These are phyloP conservation scores for Ophiostoma sp. DNA, from an alignment of 2,329 filamentous ascomycete genomes.

Conservation along the genomic window DNA sequence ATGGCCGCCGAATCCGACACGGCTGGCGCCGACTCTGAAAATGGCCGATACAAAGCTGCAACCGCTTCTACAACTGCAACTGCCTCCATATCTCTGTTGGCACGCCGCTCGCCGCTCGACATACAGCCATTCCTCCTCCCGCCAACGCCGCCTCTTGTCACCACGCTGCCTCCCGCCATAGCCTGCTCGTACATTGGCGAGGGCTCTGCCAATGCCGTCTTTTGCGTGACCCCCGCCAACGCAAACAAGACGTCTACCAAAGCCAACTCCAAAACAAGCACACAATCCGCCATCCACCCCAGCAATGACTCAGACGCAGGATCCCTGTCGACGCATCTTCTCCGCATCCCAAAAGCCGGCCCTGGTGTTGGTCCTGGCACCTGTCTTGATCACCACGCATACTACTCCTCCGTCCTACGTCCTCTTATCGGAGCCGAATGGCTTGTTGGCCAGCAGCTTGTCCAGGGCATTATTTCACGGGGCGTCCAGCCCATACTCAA, in stretches of 20 bases:
- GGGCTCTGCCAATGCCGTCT: conserved; percentile 73
- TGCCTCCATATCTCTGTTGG: conserved; percentile 1
- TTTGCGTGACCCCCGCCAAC: conserved; percentile 32
- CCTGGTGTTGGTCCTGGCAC: conserved; percentile 41
- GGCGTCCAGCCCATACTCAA: conserved; percentile 48
- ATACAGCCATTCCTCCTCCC: background rate
- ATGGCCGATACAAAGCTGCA: conserved; percentile 16
- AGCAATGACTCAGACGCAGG: conserved; percentile 12
- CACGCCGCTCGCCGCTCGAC: background rate
- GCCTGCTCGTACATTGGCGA: conserved; percentile 49
- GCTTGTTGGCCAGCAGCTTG: conserved; percentile 52
- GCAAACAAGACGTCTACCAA: background rate
- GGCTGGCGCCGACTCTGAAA: conserved; percentile 18
- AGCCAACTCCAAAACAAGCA: background rate
- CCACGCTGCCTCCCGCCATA: conserved; percentile 21
- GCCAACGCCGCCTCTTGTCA: conserved; percentile 21
- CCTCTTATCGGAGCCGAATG: conserved; percentile 51
- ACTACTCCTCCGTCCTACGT: conserved; percentile 48
- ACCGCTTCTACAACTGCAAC: background rate
- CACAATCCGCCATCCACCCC: background rate
- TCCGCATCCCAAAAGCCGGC: conserved; percentile 41
- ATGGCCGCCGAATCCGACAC: conserved; percentile 25
- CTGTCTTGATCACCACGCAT: conserved; percentile 39
- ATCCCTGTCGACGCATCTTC: conserved; percentile 23
- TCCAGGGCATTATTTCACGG: conserved; percentile 40